A percentile compares a stretch with the other conserved stretches of the same genome.
Conservation (phyloP, 345 rosid species). For the Populus alba region DNA sequence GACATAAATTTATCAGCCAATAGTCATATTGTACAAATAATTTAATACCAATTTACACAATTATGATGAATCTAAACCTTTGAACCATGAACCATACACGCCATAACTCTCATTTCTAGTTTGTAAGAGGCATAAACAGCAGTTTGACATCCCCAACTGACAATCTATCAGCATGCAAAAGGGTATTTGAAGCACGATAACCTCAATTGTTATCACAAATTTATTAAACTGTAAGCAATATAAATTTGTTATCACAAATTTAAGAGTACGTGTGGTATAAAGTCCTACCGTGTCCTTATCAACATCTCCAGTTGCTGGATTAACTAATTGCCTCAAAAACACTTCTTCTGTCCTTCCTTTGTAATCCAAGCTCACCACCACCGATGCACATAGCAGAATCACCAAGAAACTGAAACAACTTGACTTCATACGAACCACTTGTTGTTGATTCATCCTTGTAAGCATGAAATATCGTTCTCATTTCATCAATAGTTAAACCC, state of each 20-base stretch:
- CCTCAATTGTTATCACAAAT: background rate
- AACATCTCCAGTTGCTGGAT: conserved; percentile 49
- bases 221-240: conserved; percentile 1
- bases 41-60: background rate
- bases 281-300: conserved; percentile 50
- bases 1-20: background rate
- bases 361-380: conserved; percentile 39
- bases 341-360: conserved; percentile 39
- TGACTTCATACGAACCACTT: conserved; percentile 30
- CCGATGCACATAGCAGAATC: conserved; percentile 38
- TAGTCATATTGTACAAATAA: background rate
- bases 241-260: too few relatives aligned
- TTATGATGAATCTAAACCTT: background rate
- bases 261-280: conserved; percentile 2
- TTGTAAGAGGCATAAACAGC: background rate
- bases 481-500: conserved; percentile 34
- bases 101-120: background rate
- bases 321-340: conserved; percentile 36
- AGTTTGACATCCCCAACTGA: background rate
- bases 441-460: conserved; percentile 26
- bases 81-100: background rate
- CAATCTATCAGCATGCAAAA: background rate
- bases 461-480: conserved; percentile 31
- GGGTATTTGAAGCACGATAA: background rate
- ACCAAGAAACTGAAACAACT: conserved; percentile 27